These are phyloP conservation scores for Ustilago shanxiensis DNA, from an alignment of 1,284 basidiomycete species.

Conservation along the genomic window DNA sequence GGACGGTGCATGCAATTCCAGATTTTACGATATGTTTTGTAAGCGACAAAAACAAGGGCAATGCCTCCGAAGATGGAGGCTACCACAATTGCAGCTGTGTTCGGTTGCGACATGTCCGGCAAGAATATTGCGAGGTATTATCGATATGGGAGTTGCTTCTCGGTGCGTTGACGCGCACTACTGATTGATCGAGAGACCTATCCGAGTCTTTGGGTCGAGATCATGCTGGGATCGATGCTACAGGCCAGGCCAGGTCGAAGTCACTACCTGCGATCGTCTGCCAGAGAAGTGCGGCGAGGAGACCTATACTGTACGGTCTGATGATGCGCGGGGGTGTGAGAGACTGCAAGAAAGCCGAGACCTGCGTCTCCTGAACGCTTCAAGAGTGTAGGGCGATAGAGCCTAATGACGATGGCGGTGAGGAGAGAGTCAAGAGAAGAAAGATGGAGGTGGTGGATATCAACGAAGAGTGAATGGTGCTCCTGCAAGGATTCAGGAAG, in stretches of 20 bases:
- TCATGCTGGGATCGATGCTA: constrained; percentile 14
- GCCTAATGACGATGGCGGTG: constrained; percentile 1
- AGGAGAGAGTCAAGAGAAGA: neutral
- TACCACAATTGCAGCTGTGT: constrained; percentile 58
- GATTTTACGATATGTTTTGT: constrained; percentile 51
- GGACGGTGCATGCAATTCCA: constrained; percentile 44
- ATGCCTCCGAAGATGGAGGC: constrained; percentile 58
- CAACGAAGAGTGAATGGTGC: neutral
- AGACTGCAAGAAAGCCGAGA: neutral
- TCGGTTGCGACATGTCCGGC: constrained; percentile 56
- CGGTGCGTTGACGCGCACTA: neutral
- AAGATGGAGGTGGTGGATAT: neutral
- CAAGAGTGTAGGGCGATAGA: neutral
- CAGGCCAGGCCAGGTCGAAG: neutral
- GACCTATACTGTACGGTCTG: neutral
- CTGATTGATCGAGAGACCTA: neutral
- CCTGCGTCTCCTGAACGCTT: neutral
- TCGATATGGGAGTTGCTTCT: neutral
- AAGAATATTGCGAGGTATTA: neutral
- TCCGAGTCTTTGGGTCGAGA: neutral
- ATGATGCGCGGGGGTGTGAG: neutral
- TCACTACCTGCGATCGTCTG: neutral
- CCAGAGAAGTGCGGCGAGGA: neutral
- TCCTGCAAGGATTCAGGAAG: neutral
- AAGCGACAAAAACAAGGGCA: constrained; percentile 46